A percentile compares a stretch with the other conserved stretches of the same genome.
phyloP scores from a whole-genome alignment of 306 rosid species.

The Hippophae rhamnoides region DNA sequence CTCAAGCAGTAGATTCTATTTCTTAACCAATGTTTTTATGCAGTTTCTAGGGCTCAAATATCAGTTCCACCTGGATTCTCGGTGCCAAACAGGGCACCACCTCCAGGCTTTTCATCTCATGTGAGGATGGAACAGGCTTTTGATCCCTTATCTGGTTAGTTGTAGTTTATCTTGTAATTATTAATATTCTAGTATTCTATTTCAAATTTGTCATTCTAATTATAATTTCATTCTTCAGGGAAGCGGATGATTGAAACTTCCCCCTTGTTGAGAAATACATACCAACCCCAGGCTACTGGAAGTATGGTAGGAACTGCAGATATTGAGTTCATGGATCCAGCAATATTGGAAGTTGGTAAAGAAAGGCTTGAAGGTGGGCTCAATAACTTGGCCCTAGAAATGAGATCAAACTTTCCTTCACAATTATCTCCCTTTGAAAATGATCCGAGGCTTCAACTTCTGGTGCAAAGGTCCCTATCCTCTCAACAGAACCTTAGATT shows the following conservation, averaged over 20 bases:
- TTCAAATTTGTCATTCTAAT: slow-evolving; percentile 3
- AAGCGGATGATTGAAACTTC: slow-evolving; percentile 46
- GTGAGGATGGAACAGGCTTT: slow-evolving; percentile 58
- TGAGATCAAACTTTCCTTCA: slow-evolving; percentile 48
- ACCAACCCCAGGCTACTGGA: slow-evolving; percentile 37
- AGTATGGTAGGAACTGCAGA: slow-evolving; percentile 43
- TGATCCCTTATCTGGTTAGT: slow-evolving; percentile 64
- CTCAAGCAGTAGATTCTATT: too few relatives aligned
- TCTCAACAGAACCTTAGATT: slow-evolving; percentile 57
- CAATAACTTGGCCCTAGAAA: slow-evolving; percentile 45
- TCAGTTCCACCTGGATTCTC: slow-evolving; percentile 92
- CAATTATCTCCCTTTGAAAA: slow-evolving; percentile 57
- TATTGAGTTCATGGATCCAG: slow-evolving; percentile 88
- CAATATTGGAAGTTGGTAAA: slow-evolving; percentile 83
- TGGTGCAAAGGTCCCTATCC: slow-evolving; percentile 73
- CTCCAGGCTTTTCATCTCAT: slow-evolving; percentile 76
- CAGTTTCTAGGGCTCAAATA: slow-evolving; percentile 60
- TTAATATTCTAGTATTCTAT: background rate
- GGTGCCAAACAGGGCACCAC: slow-evolving; percentile 67
- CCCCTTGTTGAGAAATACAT: slow-evolving; percentile 46
- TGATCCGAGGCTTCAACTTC: slow-evolving; percentile 63
- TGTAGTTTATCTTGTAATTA: background rate
- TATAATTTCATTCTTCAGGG: slow-evolving; percentile 33
- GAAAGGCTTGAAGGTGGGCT: slow-evolving; percentile 63
- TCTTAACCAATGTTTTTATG: slow-evolving; percentile 21